phyloP scores from a whole-genome alignment of 2,329 filamentous ascomycete species.

The Helotiales sp. region DNA sequence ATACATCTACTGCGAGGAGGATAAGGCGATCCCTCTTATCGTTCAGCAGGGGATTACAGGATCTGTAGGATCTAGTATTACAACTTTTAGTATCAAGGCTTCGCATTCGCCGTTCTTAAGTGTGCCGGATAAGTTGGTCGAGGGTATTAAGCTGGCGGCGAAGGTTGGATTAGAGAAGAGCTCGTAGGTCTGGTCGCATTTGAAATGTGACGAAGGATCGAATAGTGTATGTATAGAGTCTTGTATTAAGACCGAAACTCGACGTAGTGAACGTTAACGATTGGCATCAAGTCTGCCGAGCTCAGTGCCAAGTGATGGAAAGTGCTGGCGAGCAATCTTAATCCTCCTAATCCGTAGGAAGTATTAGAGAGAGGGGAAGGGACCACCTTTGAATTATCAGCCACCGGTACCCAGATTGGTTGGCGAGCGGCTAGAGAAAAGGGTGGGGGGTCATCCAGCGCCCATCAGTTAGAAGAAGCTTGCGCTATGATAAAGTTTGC shows the following conservation, averaged over 20 bases:
- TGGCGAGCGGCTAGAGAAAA: not conserved
- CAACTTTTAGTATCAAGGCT: not conserved
- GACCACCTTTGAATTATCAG: not conserved
- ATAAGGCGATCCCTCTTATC: conserved; percentile 4
- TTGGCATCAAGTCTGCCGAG: not conserved
- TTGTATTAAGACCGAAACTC: not conserved
- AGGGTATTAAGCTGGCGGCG: conserved; percentile 6
- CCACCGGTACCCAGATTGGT: not conserved
- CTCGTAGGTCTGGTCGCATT: not conserved
- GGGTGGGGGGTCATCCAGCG: not conserved
- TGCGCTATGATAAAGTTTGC: not conserved
- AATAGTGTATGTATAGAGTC: not conserved
- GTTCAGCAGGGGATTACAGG: not conserved
- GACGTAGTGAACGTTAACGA: not conserved
- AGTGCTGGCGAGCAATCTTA: not conserved
- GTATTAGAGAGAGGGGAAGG: not conserved
- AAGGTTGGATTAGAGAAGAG: not conserved
- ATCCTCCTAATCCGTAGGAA: not conserved
- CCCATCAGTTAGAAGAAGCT: not conserved
- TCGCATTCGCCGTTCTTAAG: conserved; percentile 12
- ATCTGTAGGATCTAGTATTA: not conserved
- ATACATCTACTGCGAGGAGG: conserved; percentile 3
- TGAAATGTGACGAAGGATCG: not conserved
- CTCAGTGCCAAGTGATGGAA: not conserved
- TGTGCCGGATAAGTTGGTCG: conserved; percentile 2